These are phyloP conservation scores for Nakataea oryzae DNA, from an alignment of 2,329 filamentous ascomycete genomes.

Conservation along the genomic window DNA sequence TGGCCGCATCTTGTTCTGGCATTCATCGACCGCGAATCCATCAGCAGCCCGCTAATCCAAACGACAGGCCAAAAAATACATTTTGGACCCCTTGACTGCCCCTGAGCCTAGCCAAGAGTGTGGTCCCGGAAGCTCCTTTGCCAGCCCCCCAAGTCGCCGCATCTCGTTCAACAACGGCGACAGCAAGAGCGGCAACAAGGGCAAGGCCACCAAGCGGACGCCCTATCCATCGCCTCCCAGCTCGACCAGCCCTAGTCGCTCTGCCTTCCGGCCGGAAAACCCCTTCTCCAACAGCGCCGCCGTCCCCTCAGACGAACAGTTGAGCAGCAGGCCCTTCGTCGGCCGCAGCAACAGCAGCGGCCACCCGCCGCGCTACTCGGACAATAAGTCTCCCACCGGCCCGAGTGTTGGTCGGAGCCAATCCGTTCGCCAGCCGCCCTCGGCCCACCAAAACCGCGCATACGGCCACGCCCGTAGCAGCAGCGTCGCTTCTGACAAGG, in stretches of 20 bases:
- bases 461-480: slow-evolving; percentile 8
- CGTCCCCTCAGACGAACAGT: slow-evolving; percentile 2
- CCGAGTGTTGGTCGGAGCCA: slow-evolving; percentile 10
- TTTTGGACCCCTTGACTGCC: slow-evolving; percentile 59
- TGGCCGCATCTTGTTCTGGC: background rate
- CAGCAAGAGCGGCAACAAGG: slow-evolving; percentile 13
- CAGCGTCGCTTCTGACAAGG: slow-evolving; percentile 10
- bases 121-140: slow-evolving; percentile 49
- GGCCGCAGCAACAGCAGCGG: slow-evolving; percentile 11
- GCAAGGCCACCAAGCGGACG: slow-evolving; percentile 4
- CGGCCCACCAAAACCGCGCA: background rate
- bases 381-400: slow-evolving; percentile 5
- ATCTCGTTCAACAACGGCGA: slow-evolving; percentile 7
- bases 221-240: slow-evolving; percentile 36
- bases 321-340: slow-evolving; percentile 4
- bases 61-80: slow-evolving; percentile 51
- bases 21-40: background rate
- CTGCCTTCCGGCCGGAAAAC: slow-evolving; percentile 34
- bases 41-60: background rate
- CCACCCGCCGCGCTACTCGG: slow-evolving; percentile 1
- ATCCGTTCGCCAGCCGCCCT: slow-evolving; percentile 2
- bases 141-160: slow-evolving; percentile 19
- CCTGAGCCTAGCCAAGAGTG: slow-evolving; percentile 59
- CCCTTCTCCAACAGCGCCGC: slow-evolving; percentile 22
- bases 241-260: slow-evolving; percentile 40